phyloP scores from a whole-genome alignment of 768 basidiomycete species.

The Leccinum sublutescens region DNA sequence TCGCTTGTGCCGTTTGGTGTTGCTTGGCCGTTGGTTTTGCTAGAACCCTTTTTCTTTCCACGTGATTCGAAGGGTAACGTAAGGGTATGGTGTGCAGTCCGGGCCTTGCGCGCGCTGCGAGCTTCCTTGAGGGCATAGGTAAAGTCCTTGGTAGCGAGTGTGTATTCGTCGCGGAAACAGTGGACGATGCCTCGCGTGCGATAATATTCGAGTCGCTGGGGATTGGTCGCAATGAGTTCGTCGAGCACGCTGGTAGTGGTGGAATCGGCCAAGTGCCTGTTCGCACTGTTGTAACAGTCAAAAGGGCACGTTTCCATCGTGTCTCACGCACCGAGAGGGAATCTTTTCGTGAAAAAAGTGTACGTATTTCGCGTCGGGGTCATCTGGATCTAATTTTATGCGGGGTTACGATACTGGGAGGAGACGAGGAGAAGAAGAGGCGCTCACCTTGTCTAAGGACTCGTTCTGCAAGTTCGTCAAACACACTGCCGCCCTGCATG shows the following conservation, averaged over 20 bases:
- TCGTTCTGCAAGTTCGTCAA: conserved; percentile 88
- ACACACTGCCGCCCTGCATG: conserved; percentile 91
- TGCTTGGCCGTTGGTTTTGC: conserved; percentile 59
- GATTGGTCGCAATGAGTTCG: conserved; percentile 68
- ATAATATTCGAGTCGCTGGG: conserved; percentile 80
- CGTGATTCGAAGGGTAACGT: conserved; percentile 36
- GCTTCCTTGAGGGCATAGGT: conserved; percentile 80
- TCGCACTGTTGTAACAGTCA: conserved; percentile 22
- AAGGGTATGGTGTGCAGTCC: conserved; percentile 49
- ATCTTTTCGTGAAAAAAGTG: conserved; percentile 96
- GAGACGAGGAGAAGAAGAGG: neutral
- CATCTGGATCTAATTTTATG: conserved; percentile 57
- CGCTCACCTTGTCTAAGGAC: conserved; percentile 68
- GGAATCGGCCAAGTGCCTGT: conserved; percentile 81
- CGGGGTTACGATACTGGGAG: neutral
- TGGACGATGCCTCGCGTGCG: conserved; percentile 90
- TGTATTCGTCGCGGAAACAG: conserved; percentile 83
- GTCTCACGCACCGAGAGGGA: conserved; percentile 71
- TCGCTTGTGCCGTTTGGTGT: conserved; percentile 65
- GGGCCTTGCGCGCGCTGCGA: conserved; percentile 65
- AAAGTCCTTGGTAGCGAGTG: conserved; percentile 73
- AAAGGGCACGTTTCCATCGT: conserved; percentile 5
- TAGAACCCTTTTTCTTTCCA: conserved; percentile 49
- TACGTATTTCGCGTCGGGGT: conserved; percentile 81
- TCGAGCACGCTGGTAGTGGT: conserved; percentile 78